Conservation (phyloP, 1,284 basidiomycete species). For the Leccinum pachyderme region DNA sequence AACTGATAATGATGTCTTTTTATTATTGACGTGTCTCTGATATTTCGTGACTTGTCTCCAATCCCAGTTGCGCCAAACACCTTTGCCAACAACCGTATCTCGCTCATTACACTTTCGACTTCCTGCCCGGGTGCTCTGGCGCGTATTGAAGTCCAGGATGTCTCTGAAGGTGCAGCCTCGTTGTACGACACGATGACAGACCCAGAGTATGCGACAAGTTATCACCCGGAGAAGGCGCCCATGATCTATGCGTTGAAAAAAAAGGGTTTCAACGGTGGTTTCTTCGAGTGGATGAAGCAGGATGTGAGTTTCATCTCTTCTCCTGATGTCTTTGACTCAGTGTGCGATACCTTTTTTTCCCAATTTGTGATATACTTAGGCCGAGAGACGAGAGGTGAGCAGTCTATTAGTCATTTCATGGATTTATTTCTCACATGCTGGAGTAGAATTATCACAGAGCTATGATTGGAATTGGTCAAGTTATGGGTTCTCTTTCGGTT, state of each 20-base stretch:
- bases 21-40: neutral
- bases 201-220: constrained; percentile 21
- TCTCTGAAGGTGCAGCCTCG: constrained; percentile 12
- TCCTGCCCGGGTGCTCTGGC: constrained; percentile 10
- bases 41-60: neutral
- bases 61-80: constrained; percentile 22
- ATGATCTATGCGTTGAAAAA: constrained; percentile 25
- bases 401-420: neutral
- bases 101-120: constrained; percentile 20
- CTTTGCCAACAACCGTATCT: constrained; percentile 33
- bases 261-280: constrained; percentile 18
- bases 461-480: constrained; percentile 20
- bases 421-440: neutral
- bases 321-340: neutral
- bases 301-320: constrained; percentile 14
- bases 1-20: neutral
- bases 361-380: constrained; percentile 5
- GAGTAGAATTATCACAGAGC: constrained; percentile 21
- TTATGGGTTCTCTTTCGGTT: constrained; percentile 27
- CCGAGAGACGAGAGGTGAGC: constrained; percentile 20
- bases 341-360: neutral
- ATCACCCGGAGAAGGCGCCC: constrained; percentile 22
- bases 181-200: constrained; percentile 29
- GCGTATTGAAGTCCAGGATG: constrained; percentile 15
- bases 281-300: constrained; percentile 28